A percentile compares a stretch with the other conserved stretches of the same genome.
phyloP scores from a whole-genome alignment of 1,284 basidiomycete species.

The Pterula multifida region DNA sequence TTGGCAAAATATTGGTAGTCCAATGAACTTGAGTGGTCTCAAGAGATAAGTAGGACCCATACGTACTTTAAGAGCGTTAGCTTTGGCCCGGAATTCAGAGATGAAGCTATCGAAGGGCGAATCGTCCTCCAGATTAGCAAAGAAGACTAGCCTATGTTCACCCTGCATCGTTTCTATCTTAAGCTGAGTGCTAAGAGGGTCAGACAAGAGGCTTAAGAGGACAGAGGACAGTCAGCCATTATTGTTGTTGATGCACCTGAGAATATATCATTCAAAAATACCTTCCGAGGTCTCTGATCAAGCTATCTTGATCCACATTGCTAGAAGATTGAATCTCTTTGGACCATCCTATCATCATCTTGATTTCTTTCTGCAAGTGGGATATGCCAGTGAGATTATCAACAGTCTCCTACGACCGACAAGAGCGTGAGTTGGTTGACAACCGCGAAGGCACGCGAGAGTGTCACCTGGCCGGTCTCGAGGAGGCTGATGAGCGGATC shows the following conservation, averaged over 20 bases:
- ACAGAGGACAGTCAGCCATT: too few species aligned
- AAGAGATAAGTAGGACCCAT: too few species aligned
- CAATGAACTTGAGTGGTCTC: too few species aligned
- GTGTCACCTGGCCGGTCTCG: neutral
- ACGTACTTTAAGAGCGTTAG: neutral
- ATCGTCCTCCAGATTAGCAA: neutral
- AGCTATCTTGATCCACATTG: neutral
- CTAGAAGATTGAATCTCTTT: neutral
- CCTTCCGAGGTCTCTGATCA: neutral
- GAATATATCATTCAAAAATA: neutral
- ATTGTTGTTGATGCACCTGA: neutral
- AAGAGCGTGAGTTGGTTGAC: too few species aligned
- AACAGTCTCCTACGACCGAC: neutral
- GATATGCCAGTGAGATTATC: neutral
- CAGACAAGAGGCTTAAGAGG: neutral
- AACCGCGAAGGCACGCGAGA: too few species aligned
- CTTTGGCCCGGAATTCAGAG: neutral
- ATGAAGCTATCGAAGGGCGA: neutral
- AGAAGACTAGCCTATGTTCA: neutral
- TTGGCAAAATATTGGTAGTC: neutral
- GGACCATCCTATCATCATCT: neutral
- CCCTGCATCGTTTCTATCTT: neutral
- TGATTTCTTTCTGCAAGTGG: neutral
- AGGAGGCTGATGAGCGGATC: neutral
- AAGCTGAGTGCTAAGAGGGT: neutral